Conservation (phyloP, 352 stramenopile species). For the Phytophthora parvispora region DNA sequence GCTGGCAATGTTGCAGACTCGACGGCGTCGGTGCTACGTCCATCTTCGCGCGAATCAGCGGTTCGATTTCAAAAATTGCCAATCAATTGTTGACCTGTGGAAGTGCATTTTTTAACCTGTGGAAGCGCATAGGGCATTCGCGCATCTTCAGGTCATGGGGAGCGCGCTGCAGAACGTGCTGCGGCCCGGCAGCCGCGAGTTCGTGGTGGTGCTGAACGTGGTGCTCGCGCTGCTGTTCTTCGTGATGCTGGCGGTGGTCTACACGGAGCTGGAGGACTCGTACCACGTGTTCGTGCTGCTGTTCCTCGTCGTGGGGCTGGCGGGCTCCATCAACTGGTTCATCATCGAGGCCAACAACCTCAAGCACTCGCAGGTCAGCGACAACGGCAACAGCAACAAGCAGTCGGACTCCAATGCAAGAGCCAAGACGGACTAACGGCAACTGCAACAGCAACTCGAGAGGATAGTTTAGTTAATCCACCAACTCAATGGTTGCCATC, state of each 20-base stretch:
- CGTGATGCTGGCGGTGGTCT: conserved; percentile 82
- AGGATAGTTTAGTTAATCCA: too few species aligned
- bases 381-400: conserved; percentile 6
- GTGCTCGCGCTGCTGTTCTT: conserved; percentile 77
- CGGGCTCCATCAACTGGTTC: conserved; percentile 91
- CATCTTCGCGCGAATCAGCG: too few species aligned
- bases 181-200: conserved; percentile 77
- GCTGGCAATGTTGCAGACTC: too few species aligned
- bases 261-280: conserved; percentile 86
- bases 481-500: background rate
- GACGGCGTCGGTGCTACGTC: too few species aligned
- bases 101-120: background rate
- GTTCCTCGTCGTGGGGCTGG: conserved; percentile 85
- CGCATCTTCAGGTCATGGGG: conserved; percentile 12
- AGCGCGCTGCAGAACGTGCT: conserved; percentile 59
- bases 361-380: conserved; percentile 46
- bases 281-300: conserved; percentile 88
- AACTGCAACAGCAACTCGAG: conserved; percentile 1
- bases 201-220: conserved; percentile 77
- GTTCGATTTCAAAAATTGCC: too few species aligned
- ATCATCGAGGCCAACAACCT: conserved; percentile 81
- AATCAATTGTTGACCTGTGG: too few species aligned
- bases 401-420: conserved; percentile 16
- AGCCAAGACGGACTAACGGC: conserved; percentile 67
- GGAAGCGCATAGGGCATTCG: background rate